These are phyloP conservation scores for Geranomyces michiganensis DNA, from an alignment of 192 early-diverging fungal genomes.

Conservation along the genomic window DNA sequence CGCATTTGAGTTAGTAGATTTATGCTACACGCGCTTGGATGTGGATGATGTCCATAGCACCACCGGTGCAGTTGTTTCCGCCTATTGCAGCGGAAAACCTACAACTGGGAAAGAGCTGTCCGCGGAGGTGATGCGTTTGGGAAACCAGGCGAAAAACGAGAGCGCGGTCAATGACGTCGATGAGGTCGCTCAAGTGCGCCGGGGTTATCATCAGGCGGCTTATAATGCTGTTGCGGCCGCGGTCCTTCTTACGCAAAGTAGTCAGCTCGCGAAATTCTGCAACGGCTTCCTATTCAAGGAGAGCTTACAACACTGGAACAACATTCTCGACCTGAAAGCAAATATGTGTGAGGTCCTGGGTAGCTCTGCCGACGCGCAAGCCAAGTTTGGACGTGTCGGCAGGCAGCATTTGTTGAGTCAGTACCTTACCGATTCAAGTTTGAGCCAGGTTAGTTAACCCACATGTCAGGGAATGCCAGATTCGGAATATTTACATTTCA, in stretches of 20 bases:
- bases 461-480: background rate
- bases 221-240: slow-evolving; percentile 60
- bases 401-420: slow-evolving; percentile 58
- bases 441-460: slow-evolving; percentile 50
- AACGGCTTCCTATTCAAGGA: slow-evolving; percentile 65
- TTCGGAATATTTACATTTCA: too few species aligned
- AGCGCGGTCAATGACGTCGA: background rate
- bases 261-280: slow-evolving; percentile 43
- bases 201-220: slow-evolving; percentile 53
- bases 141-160: slow-evolving; percentile 25
- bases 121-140: slow-evolving; percentile 19
- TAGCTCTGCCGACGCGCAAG: background rate
- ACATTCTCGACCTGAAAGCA: slow-evolving; percentile 26
- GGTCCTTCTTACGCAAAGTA: slow-evolving; percentile 60
- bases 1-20: slow-evolving; percentile 52
- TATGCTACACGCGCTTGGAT: slow-evolving; percentile 45
- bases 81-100: background rate
- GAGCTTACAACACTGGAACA: slow-evolving; percentile 29
- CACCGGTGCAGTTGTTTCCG: slow-evolving; percentile 9
- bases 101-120: slow-evolving; percentile 28
- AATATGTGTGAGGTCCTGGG: background rate
- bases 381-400: background rate
- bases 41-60: slow-evolving; percentile 11
- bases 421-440: slow-evolving; percentile 61
- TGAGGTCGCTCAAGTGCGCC: background rate